phyloP scores from a whole-genome alignment of 768 basidiomycete species.

The Ramaria sp. region DNA sequence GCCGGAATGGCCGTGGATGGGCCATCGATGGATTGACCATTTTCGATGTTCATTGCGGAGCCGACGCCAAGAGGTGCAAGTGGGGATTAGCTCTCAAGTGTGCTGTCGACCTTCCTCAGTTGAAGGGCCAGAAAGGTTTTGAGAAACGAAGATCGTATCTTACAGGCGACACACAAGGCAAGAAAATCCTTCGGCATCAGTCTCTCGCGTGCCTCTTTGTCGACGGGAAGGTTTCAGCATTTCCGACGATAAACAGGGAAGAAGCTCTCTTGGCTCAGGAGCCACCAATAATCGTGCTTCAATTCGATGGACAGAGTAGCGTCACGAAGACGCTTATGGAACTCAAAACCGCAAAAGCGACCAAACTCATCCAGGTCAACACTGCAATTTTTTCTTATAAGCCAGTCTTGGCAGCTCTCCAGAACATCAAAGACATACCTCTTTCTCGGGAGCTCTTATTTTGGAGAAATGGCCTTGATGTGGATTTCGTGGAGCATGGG shows the following conservation, averaged over 20 bases:
- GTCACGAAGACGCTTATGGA: conserved; percentile 26
- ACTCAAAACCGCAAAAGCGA: conserved; percentile 25
- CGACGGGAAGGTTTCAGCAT: conserved; percentile 37
- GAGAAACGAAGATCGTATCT: conserved; percentile 8
- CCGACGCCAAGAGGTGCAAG: conserved; percentile 15
- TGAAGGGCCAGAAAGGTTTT: conserved; percentile 17
- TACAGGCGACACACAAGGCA: conserved; percentile 13
- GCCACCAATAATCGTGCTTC: conserved; percentile 42
- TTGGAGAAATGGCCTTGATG: conserved; percentile 37
- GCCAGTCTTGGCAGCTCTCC: conserved; percentile 48
- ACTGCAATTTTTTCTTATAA: conserved; percentile 54
- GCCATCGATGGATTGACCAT: no score
- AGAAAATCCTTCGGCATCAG: conserved; percentile 34
- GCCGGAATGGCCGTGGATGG: no score
- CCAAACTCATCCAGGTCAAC: conserved; percentile 47
- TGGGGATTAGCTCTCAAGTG: conserved; percentile 29
- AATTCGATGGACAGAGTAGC: conserved; percentile 36
- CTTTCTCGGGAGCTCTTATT: conserved; percentile 41
- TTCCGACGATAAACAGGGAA: conserved; percentile 44
- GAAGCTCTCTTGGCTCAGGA: conserved; percentile 16
- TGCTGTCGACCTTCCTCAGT: no score
- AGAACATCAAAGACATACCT: no score
- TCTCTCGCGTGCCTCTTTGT: conserved; percentile 43
- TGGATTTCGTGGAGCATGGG: no score
- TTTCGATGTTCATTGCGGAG: no score